Percentiles rank a stretch among this genome's conserved stretches.
These are phyloP conservation scores for Nakaseomyces bracarensis DNA, from an alignment of 1,139 yeast genomes.

Conservation along the genomic window DNA sequence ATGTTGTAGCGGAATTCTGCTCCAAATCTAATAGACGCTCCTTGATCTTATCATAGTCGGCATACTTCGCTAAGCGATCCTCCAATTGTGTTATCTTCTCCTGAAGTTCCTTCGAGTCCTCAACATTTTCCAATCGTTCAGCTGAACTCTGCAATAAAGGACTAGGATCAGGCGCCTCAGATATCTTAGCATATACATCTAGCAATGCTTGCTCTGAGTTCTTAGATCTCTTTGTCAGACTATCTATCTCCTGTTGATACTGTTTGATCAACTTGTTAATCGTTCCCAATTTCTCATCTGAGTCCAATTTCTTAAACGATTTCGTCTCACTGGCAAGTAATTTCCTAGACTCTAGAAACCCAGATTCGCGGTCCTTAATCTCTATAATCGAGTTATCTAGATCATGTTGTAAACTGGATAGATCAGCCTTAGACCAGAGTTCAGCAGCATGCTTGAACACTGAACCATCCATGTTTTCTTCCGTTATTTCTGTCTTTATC, in stretches of 20 bases:
- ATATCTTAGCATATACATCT: slow-evolving; percentile 62
- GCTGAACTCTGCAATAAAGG: slow-evolving; percentile 69
- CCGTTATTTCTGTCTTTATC: too few species aligned
- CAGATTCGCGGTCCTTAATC: slow-evolving; percentile 61
- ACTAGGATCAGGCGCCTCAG: slow-evolving; percentile 90
- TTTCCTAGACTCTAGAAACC: slow-evolving; percentile 61
- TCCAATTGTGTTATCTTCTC: slow-evolving; percentile 49
- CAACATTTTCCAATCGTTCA: slow-evolving; percentile 53
- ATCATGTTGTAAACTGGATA: slow-evolving; percentile 57
- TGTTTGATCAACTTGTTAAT: slow-evolving; percentile 68
- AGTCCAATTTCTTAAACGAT: slow-evolving; percentile 63
- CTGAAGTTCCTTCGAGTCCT: slow-evolving; percentile 46
- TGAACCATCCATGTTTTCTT: slow-evolving; percentile 30
- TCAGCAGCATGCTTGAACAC: slow-evolving; percentile 56
- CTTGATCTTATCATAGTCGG: slow-evolving; percentile 74
- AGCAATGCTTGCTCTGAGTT: slow-evolving; percentile 65
- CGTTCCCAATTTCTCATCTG: slow-evolving; percentile 49
- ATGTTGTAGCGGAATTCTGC: slow-evolving; percentile 47
- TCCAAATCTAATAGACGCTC: slow-evolving; percentile 51
- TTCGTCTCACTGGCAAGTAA: slow-evolving; percentile 75
- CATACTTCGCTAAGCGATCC: slow-evolving; percentile 53
- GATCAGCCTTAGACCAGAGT: slow-evolving; percentile 68
- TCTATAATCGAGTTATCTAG: slow-evolving; percentile 70
- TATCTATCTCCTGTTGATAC: slow-evolving; percentile 84
- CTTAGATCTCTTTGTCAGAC: slow-evolving; percentile 69